Percentiles rank a stretch among this genome's conserved stretches.
phyloP scores from a whole-genome alignment of 208 protist species.

The Endotrypanum monterogeii region DNA sequence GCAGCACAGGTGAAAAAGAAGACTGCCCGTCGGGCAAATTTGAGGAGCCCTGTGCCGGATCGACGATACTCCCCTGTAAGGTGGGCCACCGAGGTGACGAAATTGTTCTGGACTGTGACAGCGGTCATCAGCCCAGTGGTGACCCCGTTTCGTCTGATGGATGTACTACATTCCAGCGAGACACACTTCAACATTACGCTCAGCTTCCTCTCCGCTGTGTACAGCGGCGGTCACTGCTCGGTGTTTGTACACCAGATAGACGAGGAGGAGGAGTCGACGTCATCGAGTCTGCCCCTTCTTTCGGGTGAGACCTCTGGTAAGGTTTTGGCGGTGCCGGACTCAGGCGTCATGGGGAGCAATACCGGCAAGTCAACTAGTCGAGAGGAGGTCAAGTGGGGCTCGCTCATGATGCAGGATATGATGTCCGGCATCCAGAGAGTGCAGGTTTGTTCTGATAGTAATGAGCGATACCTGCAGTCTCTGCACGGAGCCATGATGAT shows the following conservation, averaged over 20 bases:
- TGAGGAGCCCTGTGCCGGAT: background rate
- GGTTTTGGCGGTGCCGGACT: background rate
- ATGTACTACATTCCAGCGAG: slow-evolving; percentile 71
- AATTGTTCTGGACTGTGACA: slow-evolving; percentile 28
- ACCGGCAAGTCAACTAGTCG: background rate
- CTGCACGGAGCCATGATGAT: slow-evolving; percentile 64
- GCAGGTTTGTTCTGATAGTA: slow-evolving; percentile 58
- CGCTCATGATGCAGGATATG: slow-evolving; percentile 75
- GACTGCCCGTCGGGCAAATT: background rate
- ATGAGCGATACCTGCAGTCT: slow-evolving; percentile 64
- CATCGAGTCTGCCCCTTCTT: background rate
- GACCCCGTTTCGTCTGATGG: slow-evolving; percentile 60
- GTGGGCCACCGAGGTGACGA: slow-evolving; percentile 6
- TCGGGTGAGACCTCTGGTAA: background rate
- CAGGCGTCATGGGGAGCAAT: background rate
- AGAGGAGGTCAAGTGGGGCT: slow-evolving; percentile 47
- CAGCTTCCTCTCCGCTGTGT: slow-evolving; percentile 63
- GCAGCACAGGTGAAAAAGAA: slow-evolving; percentile 5
- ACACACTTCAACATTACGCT: slow-evolving; percentile 52
- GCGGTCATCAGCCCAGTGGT: slow-evolving; percentile 43
- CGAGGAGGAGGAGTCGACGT: background rate
- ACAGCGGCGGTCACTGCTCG: slow-evolving; percentile 85
- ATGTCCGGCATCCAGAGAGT: slow-evolving; percentile 59
- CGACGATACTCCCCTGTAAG: background rate
- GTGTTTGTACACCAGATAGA: slow-evolving; percentile 44